Conservation (phyloP, 2,329 filamentous ascomycete species). For the Sporothrix luriei region DNA sequence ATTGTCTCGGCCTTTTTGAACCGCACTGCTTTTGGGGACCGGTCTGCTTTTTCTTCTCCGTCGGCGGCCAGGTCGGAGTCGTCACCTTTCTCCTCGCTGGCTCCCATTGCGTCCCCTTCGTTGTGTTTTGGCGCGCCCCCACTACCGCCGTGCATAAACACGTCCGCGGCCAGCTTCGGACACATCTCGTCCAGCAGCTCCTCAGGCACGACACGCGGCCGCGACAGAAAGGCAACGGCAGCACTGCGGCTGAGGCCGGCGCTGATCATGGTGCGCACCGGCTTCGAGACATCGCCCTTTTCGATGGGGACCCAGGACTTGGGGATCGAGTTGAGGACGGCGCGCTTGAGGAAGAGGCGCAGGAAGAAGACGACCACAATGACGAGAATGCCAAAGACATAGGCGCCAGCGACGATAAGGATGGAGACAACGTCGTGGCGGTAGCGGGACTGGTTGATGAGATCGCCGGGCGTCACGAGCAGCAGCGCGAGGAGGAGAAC, state of each 20-base stretch:
- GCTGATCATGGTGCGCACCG: slow-evolving; percentile 74
- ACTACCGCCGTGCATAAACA: slow-evolving; percentile 8
- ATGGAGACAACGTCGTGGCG: slow-evolving; percentile 74
- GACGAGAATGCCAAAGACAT: slow-evolving; percentile 70
- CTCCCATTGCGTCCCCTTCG: not conserved
- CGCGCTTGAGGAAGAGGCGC: slow-evolving; percentile 84
- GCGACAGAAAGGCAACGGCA: slow-evolving; percentile 74
- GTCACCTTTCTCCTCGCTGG: not conserved
- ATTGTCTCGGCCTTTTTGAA: slow-evolving; percentile 35
- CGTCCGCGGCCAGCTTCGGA: slow-evolving; percentile 11
- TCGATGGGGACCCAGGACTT: slow-evolving; percentile 85
- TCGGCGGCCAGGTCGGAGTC: not conserved
- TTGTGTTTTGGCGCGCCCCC: not conserved
- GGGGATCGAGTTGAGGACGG: slow-evolving; percentile 77
- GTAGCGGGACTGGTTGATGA: slow-evolving; percentile 73
- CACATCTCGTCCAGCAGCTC: slow-evolving; percentile 35
- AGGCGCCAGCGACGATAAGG: slow-evolving; percentile 76
- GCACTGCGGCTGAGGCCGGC: slow-evolving; percentile 75
- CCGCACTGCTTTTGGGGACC: slow-evolving; percentile 32
- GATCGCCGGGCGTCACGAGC: slow-evolving; percentile 77
- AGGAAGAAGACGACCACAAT: slow-evolving; percentile 76
- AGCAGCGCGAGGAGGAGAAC: slow-evolving; percentile 72
- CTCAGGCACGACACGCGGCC: slow-evolving; percentile 60
- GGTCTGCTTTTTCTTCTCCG: slow-evolving; percentile 1
- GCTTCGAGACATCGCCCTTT: slow-evolving; percentile 75